Evolutionary conservation across 805 yeast genomes (phyloP), one percentile per base, ranked within the genome.

Genomic region (Suhomyces sp.): DNA sequence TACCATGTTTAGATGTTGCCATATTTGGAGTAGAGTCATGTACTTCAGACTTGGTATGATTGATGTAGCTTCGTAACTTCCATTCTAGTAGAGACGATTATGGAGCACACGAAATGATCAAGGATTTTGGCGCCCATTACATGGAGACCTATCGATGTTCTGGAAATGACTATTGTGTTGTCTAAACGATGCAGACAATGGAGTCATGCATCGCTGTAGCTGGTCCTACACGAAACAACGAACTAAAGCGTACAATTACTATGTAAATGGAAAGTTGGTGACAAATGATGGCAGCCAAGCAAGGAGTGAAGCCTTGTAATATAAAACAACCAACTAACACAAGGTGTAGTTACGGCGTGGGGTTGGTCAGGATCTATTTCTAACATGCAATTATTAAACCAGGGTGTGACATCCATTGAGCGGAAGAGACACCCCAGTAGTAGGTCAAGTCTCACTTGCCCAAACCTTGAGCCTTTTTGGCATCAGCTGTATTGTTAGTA

Each of bases 401-500:
- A 37, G 41, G 41, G 41, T 6, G 22, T 17, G 41, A 37, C 2
- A 31, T 31, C 25, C 35, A 31, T 6, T 31, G 17, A 31, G 35
- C 35, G 17, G 35, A n/a, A n/a, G 35, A n/a, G 6, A 27, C 31
- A 12, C 31, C 31, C 31, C 12, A 12, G 35, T 31, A 2, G 35
- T 2, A 6, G 35, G 15, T 6, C 7, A n/a, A n/a, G 35, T 31
- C 53, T 71, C 35, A 69, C 80, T 41, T 41, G n/a, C 44, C 29
- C 10, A 21, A 21, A 22, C 46, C 46, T 35, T 33, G 43, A 15
- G 77, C 78, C 57, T 71, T 79, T 56, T 64, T 73, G 15, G 83
- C 83, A 57, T 79, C 83, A 53, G 83, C 83, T 79, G 58, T n/a
- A 19, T 13, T 20, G 58, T 55, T 55, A 55, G 58, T 52, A 44